Base-by-base conservation (phyloP, 352 stramenopile species). In the Globisporangium parvum region DNA sequence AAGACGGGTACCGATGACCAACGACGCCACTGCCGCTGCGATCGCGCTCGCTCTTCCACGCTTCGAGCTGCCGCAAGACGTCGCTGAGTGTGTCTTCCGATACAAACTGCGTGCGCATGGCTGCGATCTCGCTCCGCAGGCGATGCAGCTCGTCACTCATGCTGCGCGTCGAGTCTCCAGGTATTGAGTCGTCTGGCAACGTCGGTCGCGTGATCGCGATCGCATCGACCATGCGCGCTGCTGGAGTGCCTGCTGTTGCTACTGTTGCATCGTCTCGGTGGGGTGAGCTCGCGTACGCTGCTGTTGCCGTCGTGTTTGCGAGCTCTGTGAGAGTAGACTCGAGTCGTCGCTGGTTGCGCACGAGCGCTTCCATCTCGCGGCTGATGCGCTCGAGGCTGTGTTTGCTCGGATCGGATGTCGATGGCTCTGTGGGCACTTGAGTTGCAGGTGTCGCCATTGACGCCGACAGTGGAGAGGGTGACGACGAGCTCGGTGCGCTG, bases 71-170 rank as follows among this genome's bases (percentile, higher is more conserved):
- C n/a, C 55, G 45, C 3, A 70, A 35, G 4, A 85, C 33, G 14
- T 86, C 71, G 0, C 48, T 53, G 4, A 86, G 62, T 2, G 59
- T 55, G 2, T 71, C 67, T 47, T 87, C 75, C 11, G 75, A 80
- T 17, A 81, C 63, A 57, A 80, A 85, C 17, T 80, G 65, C 42
- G 65, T 71, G 15, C 59, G 69, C 68, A 83, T 77, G 10, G 53
- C 41, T 17, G 69, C 51, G 5, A 86, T 55, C 24, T 84, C 65
- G 3, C 54, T 59, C 23, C 67, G 68, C 3, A 90, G 47, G 1
- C 65, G 44, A 5, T 67, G 52, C 10, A 88, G 47, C 44, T 86
- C 74, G 14, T 79, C 64, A 20, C 52, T 54, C 15, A 80, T 33
- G 11, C 18, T 24, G 15, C 41, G 26, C 39, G 54, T 52, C 31